phyloP scores from a whole-genome alignment of 768 basidiomycete species.

The Boletellus ananas region DNA sequence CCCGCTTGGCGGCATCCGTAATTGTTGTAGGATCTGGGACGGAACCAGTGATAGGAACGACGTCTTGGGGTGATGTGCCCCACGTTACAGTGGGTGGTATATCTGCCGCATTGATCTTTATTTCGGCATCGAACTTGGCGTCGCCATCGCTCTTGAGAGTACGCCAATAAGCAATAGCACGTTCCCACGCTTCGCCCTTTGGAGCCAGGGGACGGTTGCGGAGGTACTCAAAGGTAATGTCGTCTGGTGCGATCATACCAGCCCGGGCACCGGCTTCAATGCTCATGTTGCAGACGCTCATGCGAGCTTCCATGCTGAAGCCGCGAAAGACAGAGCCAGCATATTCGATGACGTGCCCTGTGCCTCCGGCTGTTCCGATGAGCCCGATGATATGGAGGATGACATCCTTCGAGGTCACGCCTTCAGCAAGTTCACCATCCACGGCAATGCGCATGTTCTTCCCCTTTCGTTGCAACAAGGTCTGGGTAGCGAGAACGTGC shows the following conservation, averaged over 20 bases:
- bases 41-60: slow-evolving; percentile 73
- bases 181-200: slow-evolving; percentile 81
- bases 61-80: slow-evolving; percentile 92
- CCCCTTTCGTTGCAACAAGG: slow-evolving; percentile 78
- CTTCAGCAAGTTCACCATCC: slow-evolving; percentile 74
- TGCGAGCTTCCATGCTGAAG: slow-evolving; percentile 87
- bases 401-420: slow-evolving; percentile 87
- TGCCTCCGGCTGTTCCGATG: slow-evolving; percentile 93
- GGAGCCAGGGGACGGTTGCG: slow-evolving; percentile 77
- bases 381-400: slow-evolving; percentile 86
- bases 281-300: slow-evolving; percentile 94
- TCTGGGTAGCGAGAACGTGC: slow-evolving; percentile 91
- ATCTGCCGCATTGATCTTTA: slow-evolving; percentile 76
- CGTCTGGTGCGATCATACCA: slow-evolving; percentile 90
- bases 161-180: slow-evolving; percentile 82
- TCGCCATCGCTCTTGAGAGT: slow-evolving; percentile 75
- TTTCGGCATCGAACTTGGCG: slow-evolving; percentile 79
- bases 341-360: slow-evolving; percentile 88
- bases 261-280: slow-evolving; percentile 92
- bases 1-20: slow-evolving; percentile 58
- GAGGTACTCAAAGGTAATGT: slow-evolving; percentile 82
- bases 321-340: slow-evolving; percentile 83
- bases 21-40: slow-evolving; percentile 76
- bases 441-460: slow-evolving; percentile 94
- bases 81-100: slow-evolving; percentile 90